Evolutionary conservation across 495 filamentous ascomycete species (phyloP), one percentile per base, ranked within the genome.

Genomic region (Cercophora samala): DNA sequence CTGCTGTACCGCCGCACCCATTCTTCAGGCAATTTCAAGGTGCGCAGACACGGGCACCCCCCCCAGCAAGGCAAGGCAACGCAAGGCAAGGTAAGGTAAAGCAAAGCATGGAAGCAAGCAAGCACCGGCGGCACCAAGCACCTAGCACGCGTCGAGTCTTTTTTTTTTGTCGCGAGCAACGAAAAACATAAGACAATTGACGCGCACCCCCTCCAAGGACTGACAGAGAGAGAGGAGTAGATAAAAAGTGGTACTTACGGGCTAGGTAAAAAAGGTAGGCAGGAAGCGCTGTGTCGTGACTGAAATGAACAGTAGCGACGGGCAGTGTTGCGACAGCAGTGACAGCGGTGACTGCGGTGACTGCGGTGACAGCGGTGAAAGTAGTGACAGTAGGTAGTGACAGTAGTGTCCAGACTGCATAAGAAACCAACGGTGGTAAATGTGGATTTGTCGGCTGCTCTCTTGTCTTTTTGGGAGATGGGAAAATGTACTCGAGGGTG

Each of bases 191-290:
- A 60, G 37, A 60, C 22, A 60, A 60, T 29, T 24, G 18, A 60
- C 23, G 26, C 58, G 58, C 58, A 60, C n/a, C 37, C 37, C 37
- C 37, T 46, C 37, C 42, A 55, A 56, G 23, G 46, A 25, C 52
- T 37, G 65, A 23, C 25, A 58, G 64, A 58, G 66, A 22, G 15
- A 26, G 55, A 63, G 23, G n/a, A n/a, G n/a, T n/a, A n/a, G n/a
- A n/a, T n/a, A 29, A 22, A 66, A 64, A 66, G 6, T 2, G 68
- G 64, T 67, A 75, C 72, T 74, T 73, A 75, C 73, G 68, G 68
- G 68, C 37, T 46, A 46, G 29, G 37, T 46, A 29, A 8, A 8
- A 29, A 8, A 8, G 8, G 26, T 29, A 29, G 8, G 4, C n/a
- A 29, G 26, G 26, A 29, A 29, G 26, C 26, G 4, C 54, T 60